phyloP scores from a whole-genome alignment of 2,329 filamentous ascomycete species.

The Thielaviopsis euricoi region DNA sequence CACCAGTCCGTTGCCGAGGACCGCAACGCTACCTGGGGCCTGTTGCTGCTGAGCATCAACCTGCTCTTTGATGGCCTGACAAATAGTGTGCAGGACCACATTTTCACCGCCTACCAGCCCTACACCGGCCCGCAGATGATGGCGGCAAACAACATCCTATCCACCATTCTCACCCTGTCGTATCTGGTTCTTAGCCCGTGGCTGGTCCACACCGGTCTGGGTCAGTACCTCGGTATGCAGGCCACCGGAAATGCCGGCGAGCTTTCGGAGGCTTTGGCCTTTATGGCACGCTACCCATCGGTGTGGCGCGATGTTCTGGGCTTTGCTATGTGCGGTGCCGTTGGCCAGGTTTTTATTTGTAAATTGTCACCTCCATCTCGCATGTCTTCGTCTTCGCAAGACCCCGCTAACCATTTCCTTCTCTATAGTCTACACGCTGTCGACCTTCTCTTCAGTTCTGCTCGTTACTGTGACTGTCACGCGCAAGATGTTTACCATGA shows the following conservation, averaged over 20 bases:
- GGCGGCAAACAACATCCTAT: conserved; percentile 90
- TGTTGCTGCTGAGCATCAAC: conserved; percentile 74
- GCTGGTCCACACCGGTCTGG: conserved; percentile 49
- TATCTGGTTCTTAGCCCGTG: conserved; percentile 71
- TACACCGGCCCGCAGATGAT: conserved; percentile 97
- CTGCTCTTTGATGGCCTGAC: conserved; percentile 90
- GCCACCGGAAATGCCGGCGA: conserved; percentile 54
- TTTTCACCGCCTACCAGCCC: conserved; percentile 63
- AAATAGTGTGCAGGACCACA: conserved; percentile 91
- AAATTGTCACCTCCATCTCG: conserved; percentile 18
- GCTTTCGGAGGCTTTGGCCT: conserved; percentile 60
- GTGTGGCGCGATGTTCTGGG: conserved; percentile 79
- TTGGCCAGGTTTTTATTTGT: conserved; percentile 95
- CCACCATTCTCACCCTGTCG: conserved; percentile 54
- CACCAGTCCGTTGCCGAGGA: conserved; percentile 26
- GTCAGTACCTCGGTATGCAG: conserved; percentile 51
- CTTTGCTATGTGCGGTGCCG: conserved; percentile 76
- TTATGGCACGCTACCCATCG: conserved; percentile 62
- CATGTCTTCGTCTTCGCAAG: background rate
- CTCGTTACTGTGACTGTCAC: conserved; percentile 95
- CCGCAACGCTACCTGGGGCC: conserved; percentile 56
- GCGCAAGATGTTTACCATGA: conserved; percentile 98
- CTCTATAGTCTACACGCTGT: conserved; percentile 62
- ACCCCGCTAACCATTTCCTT: conserved; percentile 13
- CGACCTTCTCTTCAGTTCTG: conserved; percentile 78